phyloP scores from a whole-genome alignment of 1,284 basidiomycete genomes.

The Schizophyllum commune region DNA sequence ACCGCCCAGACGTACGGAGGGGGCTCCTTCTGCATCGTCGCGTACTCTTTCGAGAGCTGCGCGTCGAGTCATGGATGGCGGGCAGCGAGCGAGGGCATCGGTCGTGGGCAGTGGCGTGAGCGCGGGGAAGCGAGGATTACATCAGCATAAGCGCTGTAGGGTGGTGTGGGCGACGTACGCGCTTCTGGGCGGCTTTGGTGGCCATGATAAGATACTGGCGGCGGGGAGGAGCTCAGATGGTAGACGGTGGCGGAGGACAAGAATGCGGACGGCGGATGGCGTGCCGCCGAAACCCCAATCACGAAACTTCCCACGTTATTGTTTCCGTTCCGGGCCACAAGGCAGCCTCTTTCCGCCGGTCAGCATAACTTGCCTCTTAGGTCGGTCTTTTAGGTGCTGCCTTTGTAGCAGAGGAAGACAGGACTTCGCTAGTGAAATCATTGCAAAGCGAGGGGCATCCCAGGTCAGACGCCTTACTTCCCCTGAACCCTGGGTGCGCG shows the following conservation, averaged over 20 bases:
- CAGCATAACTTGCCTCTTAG: too few species aligned
- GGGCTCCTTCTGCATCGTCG: conserved; percentile 88
- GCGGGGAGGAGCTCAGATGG: neutral
- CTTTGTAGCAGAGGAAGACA: too few species aligned
- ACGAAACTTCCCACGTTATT: too few species aligned
- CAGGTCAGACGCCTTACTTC: too few species aligned
- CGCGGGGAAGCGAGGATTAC: neutral
- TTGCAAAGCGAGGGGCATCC: too few species aligned
- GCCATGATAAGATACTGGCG: conserved; percentile 42
- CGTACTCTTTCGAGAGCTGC: conserved; percentile 84
- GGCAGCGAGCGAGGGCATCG: neutral
- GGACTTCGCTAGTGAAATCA: too few species aligned
- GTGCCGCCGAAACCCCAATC: too few species aligned
- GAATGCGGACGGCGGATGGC: neutral
- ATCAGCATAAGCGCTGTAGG: conserved; percentile 3
- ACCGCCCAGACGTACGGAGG: conserved; percentile 92
- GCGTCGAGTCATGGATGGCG: conserved; percentile 8
- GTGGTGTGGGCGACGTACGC: conserved; percentile 39
- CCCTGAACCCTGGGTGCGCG: too few species aligned
- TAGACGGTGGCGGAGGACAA: neutral
- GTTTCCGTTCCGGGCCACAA: too few species aligned
- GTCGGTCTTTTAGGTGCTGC: too few species aligned
- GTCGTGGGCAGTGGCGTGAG: conserved; percentile 2
- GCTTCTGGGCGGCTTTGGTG: conserved; percentile 77
- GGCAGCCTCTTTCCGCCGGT: too few species aligned